These are phyloP conservation scores for Penicillium parvum DNA, from an alignment of 495 filamentous ascomycete species.

Conservation along the genomic window DNA sequence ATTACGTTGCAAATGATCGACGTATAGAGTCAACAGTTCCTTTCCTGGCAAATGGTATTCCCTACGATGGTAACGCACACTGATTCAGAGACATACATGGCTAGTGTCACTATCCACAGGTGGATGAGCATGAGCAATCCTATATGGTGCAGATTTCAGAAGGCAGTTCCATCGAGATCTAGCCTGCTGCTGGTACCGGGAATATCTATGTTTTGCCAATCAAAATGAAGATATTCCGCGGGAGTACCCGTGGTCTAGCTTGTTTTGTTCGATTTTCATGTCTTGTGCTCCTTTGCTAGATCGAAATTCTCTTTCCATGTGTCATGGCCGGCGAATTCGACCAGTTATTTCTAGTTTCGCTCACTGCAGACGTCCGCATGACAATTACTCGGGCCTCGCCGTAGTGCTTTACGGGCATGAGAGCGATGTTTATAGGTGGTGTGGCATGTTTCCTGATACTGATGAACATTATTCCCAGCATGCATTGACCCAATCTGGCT, in stretches of 20 bases:
- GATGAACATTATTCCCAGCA: too few species aligned
- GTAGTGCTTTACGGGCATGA: slow-evolving; percentile 4
- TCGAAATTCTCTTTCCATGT: slow-evolving; percentile 2
- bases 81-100: too few species aligned
- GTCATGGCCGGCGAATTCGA: slow-evolving; percentile 6
- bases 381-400: slow-evolving; percentile 11
- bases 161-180: slow-evolving; percentile 6
- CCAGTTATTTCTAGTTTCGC: slow-evolving; percentile 1
- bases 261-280: neutral
- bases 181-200: neutral
- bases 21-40: too few species aligned
- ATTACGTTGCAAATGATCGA: slow-evolving; percentile 5
- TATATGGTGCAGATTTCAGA: neutral
- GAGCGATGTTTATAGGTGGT: neutral
- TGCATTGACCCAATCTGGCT: too few species aligned
- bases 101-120: too few species aligned
- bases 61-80: too few species aligned
- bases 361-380: slow-evolving; percentile 6
- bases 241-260: slow-evolving; percentile 11
- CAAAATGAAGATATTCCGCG: slow-evolving; percentile 7
- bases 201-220: neutral
- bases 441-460: slow-evolving; percentile 10
- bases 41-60: too few species aligned
- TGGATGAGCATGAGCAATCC: too few species aligned
- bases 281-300: neutral